Evolutionary conservation across 2,329 filamentous ascomycete species (phyloP).

Genomic region (Xylaria polymorpha): DNA sequence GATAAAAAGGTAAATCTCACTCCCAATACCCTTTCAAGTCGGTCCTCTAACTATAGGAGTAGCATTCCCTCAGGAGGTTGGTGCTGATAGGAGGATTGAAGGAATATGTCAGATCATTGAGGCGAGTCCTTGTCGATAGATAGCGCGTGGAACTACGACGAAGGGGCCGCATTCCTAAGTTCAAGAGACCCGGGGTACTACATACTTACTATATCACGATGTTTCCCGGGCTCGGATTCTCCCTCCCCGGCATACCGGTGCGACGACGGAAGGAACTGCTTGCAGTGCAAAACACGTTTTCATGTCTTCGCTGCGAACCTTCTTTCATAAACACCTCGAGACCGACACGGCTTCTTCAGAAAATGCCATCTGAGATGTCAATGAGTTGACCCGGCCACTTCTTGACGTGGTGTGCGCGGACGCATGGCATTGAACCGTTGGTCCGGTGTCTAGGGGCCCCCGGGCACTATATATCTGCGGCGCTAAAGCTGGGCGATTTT

Average conservation of each 20-base stretch:
- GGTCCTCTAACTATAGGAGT: background rate
- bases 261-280: background rate
- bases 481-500: background rate
- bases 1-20: slow-evolving; percentile 60
- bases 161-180: too few relatives aligned
- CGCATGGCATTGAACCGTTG: background rate
- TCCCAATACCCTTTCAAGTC: background rate
- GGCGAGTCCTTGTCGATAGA: background rate
- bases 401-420: background rate
- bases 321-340: too few relatives aligned
- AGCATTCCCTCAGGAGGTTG: slow-evolving; percentile 70
- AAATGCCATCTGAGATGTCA: background rate
- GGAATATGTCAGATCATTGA: background rate
- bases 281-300: background rate
- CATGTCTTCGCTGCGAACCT: too few relatives aligned
- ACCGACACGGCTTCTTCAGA: background rate
- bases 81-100: background rate
- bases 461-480: background rate
- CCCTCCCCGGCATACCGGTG: too few relatives aligned
- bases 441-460: background rate
- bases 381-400: background rate
- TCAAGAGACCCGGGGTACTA: too few relatives aligned
- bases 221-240: too few relatives aligned
- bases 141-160: background rate
- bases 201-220: too few relatives aligned